phyloP scores from a whole-genome alignment of 371 early-diverging fungal genomes.

The Batrachochytrium dendrobatidis region DNA sequence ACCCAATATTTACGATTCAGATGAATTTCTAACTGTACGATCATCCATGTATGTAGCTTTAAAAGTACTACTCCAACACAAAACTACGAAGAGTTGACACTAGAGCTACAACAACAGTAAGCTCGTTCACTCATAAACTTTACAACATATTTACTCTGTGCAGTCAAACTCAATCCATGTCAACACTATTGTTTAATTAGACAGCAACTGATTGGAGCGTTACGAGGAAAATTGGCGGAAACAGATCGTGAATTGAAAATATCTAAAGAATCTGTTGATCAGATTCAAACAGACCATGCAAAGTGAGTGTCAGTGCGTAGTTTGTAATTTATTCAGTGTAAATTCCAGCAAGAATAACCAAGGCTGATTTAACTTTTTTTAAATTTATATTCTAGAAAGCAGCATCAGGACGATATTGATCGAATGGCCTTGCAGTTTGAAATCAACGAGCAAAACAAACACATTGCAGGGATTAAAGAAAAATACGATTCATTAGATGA shows the following conservation, averaged over 20 bases:
- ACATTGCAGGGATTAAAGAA: constrained; percentile 11
- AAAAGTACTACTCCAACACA: not conserved
- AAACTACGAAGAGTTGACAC: constrained; percentile 1
- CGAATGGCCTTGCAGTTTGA: constrained; percentile 35
- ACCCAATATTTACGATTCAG: too few relatives aligned
- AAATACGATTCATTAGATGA: constrained; percentile 29
- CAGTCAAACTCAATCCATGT: not conserved
- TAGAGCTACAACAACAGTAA: constrained; percentile 29
- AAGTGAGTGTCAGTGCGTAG: too few relatives aligned
- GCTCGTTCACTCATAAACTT: not conserved
- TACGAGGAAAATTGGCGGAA: constrained; percentile 27
- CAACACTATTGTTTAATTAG: constrained; percentile 8
- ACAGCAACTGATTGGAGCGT: constrained; percentile 29
- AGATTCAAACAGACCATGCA: constrained; percentile 5
- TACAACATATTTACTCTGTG: too few relatives aligned
- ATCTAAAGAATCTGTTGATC: constrained; percentile 8
- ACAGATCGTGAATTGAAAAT: constrained; percentile 9
- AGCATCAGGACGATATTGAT: constrained; percentile 33
- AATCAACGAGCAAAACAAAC: constrained; percentile 19
- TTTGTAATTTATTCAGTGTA: too few relatives aligned
- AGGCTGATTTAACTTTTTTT: too few relatives aligned
- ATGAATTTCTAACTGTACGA: too few relatives aligned
- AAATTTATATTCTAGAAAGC: constrained; percentile 12
- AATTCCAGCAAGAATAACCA: too few relatives aligned
- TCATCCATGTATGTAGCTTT: too few relatives aligned